Conservation (phyloP, 2,329 filamentous ascomycete species). For the Tolypocladium ovalisporum region DNA sequence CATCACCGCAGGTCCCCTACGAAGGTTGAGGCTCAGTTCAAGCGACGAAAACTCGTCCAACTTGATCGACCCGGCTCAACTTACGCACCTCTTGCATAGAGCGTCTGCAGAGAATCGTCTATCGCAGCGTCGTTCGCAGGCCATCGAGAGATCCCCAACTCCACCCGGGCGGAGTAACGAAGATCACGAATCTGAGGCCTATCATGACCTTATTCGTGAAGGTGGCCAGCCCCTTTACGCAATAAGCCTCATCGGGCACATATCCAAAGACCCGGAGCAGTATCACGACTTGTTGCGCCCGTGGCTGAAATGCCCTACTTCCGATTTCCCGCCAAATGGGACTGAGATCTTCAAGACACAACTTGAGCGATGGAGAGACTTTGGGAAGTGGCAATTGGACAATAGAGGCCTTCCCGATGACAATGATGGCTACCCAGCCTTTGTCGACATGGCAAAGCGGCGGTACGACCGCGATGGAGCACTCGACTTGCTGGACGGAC, state of each 20-base stretch:
- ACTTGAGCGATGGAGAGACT: not conserved
- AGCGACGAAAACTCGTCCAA: not conserved
- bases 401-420: not conserved
- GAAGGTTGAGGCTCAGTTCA: not conserved
- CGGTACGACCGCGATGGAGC: not conserved
- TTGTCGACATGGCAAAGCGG: not conserved
- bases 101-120: not conserved
- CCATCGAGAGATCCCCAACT: not conserved
- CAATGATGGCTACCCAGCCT: not conserved
- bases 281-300: not conserved
- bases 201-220: not conserved
- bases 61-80: not conserved
- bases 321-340: not conserved
- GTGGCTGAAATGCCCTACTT: not conserved
- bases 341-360: not conserved
- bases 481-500: not conserved
- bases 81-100: not conserved
- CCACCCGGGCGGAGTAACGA: not conserved
- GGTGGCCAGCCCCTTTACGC: not conserved
- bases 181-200: not conserved
- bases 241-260: not conserved
- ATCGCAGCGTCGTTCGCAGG: not conserved
- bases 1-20: too few relatives aligned
- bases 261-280: not conserved
- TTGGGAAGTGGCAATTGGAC: not conserved